Percentiles rank a stretch among this genome's conserved stretches.
These are phyloP conservation scores for Schwanniomyces yamadae DNA, from an alignment of 805 yeast species.

Conservation along the genomic window DNA sequence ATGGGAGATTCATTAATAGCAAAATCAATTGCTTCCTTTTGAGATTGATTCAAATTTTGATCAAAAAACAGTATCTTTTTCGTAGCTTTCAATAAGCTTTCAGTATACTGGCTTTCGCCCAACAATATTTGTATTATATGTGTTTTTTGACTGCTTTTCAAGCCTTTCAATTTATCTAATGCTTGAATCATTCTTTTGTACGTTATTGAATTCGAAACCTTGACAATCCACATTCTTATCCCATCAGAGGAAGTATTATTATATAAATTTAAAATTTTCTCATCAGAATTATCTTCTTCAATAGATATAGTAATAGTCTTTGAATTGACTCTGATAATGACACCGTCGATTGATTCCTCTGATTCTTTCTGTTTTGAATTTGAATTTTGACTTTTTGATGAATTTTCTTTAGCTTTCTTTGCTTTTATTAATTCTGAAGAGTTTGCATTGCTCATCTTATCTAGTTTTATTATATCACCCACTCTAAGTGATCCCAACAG, in stretches of 20 bases:
- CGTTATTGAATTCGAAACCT: constrained; percentile 66
- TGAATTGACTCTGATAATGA: constrained; percentile 54
- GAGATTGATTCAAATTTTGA: constrained; percentile 60
- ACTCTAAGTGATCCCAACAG: constrained; percentile 55
- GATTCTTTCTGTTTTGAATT: constrained; percentile 15
- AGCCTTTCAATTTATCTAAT: constrained; percentile 60
- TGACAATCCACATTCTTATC: constrained; percentile 62
- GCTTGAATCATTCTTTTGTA: constrained; percentile 79
- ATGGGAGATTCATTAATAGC: constrained; percentile 56
- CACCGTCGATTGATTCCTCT: constrained; percentile 52
- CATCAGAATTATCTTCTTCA: constrained; percentile 52
- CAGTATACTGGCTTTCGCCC: constrained; percentile 41
- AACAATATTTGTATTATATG: constrained; percentile 44
- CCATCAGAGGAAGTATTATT: constrained; percentile 39
- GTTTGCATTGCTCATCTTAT: constrained; percentile 38
- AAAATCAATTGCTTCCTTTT: constrained; percentile 67
- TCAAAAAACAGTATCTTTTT: constrained; percentile 36
- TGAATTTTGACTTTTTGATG: constrained; percentile 17
- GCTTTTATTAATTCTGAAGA: constrained; percentile 17
- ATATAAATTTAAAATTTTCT: constrained; percentile 44
- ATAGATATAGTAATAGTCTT: constrained; percentile 56
- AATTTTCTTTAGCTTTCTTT: constrained; percentile 27
- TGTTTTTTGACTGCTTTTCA: constrained; percentile 32
- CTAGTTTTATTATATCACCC: constrained; percentile 76
- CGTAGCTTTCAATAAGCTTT: constrained; percentile 3